Evolutionary conservation across 2,329 filamentous ascomycete species (phyloP).

Genomic region (Ramularia endophylla): DNA sequence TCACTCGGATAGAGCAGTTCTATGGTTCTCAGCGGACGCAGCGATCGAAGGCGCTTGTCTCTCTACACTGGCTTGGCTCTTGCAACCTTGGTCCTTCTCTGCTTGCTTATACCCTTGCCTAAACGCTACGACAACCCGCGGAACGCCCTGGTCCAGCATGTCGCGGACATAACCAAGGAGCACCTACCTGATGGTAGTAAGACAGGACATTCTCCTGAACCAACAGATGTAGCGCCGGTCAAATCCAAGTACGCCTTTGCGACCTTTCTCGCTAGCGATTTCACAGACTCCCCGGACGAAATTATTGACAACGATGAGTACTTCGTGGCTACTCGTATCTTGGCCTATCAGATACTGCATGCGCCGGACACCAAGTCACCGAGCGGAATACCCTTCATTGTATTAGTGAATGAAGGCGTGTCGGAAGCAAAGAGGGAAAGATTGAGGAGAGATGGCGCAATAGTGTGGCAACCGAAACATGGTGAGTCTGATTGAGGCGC

Average conservation of each 20-base stretch:
- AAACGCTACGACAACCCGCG: conserved; percentile 8
- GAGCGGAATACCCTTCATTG: conserved; percentile 25
- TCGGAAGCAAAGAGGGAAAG: conserved; percentile 22
- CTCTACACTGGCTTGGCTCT: background rate
- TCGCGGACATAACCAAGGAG: conserved; percentile 12
- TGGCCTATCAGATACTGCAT: conserved; percentile 29
- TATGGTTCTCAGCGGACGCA: background rate
- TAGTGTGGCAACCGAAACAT: background rate
- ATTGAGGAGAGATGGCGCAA: conserved; percentile 10
- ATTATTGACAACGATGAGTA: conserved; percentile 24
- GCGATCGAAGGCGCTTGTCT: background rate
- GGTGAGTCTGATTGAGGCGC: too few relatives aligned
- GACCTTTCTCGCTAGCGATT: conserved; percentile 23
- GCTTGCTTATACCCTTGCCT: conserved; percentile 13
- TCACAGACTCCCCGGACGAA: conserved; percentile 8
- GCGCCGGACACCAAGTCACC: conserved; percentile 24
- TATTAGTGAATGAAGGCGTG: conserved; percentile 26
- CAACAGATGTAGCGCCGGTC: too few relatives aligned
- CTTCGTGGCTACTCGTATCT: conserved; percentile 26
- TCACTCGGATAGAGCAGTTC: too few relatives aligned
- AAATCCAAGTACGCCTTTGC: conserved; percentile 24
- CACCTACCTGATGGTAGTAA: too few relatives aligned
- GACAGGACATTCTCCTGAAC: too few relatives aligned
- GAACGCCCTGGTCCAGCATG: conserved; percentile 12
- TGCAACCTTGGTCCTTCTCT: background rate